Evolutionary conservation across 2,329 filamentous ascomycete species (phyloP).

Genomic region (Colletotrichum chrysophilum): DNA sequence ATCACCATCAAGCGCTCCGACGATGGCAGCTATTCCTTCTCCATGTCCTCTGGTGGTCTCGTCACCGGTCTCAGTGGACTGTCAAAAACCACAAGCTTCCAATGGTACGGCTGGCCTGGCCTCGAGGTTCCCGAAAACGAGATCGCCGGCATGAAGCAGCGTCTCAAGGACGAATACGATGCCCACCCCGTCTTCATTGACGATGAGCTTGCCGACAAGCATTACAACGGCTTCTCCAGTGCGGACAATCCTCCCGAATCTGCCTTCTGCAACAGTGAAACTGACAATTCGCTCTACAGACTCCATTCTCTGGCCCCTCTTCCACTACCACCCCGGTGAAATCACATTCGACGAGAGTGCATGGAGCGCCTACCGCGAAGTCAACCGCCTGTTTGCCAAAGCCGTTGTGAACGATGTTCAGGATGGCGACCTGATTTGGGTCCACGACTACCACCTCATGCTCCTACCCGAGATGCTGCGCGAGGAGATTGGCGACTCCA

Average conservation of each 20-base stretch:
- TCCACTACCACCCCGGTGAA: constrained; percentile 98
- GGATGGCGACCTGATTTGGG: constrained; percentile 95
- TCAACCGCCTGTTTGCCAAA: constrained; percentile 91
- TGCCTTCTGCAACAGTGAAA: neutral
- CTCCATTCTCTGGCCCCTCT: constrained; percentile 96
- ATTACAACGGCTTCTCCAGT: constrained; percentile 99
- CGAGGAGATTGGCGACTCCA: constrained; percentile 79
- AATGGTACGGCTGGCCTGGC: constrained; percentile 99
- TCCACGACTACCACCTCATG: constrained; percentile 99
- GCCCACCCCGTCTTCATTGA: constrained; percentile 93
- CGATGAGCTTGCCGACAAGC: constrained; percentile 89
- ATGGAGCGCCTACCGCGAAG: constrained; percentile 92
- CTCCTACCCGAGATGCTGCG: constrained; percentile 94
- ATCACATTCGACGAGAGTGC: constrained; percentile 97
- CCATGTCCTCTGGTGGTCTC: constrained; percentile 95
- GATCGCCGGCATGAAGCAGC: constrained; percentile 73
- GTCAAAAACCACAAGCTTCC: constrained; percentile 90
- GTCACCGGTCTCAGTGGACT: constrained; percentile 93
- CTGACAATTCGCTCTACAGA: constrained; percentile 55
- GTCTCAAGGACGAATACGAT: constrained; percentile 85
- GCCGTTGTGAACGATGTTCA: constrained; percentile 85
- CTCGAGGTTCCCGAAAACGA: constrained; percentile 89
- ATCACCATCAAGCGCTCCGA: constrained; percentile 96
- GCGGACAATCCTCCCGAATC: constrained; percentile 37
- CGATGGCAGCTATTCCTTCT: constrained; percentile 90